Base-by-base conservation (phyloP, 1,284 basidiomycete species). In the Rhodotorula sp. region DNA sequence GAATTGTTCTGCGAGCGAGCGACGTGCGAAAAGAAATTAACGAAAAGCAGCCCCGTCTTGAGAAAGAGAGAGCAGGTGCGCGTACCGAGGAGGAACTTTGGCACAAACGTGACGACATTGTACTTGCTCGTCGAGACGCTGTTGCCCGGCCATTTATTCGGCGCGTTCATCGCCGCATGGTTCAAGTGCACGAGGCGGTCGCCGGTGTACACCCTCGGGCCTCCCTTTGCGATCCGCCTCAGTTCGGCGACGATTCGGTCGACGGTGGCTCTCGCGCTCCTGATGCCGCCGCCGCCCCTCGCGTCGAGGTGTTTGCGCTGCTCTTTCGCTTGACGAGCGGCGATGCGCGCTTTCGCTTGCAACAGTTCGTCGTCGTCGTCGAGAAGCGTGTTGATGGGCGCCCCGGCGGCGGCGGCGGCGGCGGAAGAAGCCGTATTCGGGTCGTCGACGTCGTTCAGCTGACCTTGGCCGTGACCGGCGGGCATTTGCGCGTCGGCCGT, bases 91-190 rank as follows among this genome's bases (percentile, higher is more conserved):
- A 99, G 81, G 83, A 99, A 99, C 81, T 97, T 98, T 62, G 93
- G 94, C 17, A 94, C 75, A 82, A 99, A 99, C 0, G 91, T 91
- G 46, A 85, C 85, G 49, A 90, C 75, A 78, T 95, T 97, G 83
- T 98, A 99, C 82, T 99, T 99, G 84, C 90, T 93, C 29, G 96
- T 98, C 57, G 89, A 91, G 62, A 99, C 89, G 73, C 89, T 90
- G 82, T 99, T 99, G 73, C 79, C 69, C n/a, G 58, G 67, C 56
- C 65, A 77, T 58, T 69, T 71, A 49, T 49, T 57, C 33, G 53
- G 49, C 8, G 63, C 53, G 53, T 78, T 78, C 61, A 69, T 45
- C 37, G 54, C 48, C 59, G 69, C 59, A 33, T 78, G 69, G 46
- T 74, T 74, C 61, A 77, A 66, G 42, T 75, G 68, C 26, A 78